phyloP scores from a whole-genome alignment of 2,329 filamentous ascomycete species.

The Lithohypha guttulata region DNA sequence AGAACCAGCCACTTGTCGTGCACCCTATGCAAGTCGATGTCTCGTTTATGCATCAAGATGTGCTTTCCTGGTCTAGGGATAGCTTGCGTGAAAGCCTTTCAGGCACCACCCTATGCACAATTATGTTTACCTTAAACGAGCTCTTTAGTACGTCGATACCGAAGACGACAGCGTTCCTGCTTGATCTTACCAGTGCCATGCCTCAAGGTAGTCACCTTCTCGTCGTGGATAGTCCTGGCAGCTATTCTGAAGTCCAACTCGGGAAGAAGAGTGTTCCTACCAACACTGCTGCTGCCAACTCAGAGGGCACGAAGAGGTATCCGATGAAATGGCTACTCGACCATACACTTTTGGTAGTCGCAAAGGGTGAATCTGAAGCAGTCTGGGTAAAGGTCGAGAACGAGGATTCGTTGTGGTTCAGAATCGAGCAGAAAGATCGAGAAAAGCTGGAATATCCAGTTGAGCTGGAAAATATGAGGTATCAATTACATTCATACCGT shows the following conservation, averaged over 20 bases:
- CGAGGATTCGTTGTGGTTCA: slow-evolving; percentile 77
- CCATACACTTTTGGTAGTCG: slow-evolving; percentile 55
- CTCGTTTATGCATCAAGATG: slow-evolving; percentile 40
- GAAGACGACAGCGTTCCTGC: slow-evolving; percentile 65
- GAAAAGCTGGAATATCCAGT: slow-evolving; percentile 63
- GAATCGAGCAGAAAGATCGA: slow-evolving; percentile 44
- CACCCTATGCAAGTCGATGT: slow-evolving; percentile 23
- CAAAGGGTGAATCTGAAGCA: slow-evolving; percentile 23
- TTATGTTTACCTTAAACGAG: slow-evolving; percentile 94
- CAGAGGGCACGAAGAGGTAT: slow-evolving; percentile 51
- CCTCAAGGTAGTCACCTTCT: slow-evolving; percentile 57
- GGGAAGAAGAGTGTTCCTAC: slow-evolving; percentile 33
- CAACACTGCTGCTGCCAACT: slow-evolving; percentile 4
- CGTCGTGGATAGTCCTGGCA: slow-evolving; percentile 86
- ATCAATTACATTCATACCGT: slow-evolving; percentile 76
- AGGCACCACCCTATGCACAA: slow-evolving; percentile 52
- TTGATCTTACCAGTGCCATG: slow-evolving; percentile 52
- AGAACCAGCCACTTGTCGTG: slow-evolving; percentile 15
- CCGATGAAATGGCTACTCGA: slow-evolving; percentile 92
- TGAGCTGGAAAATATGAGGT: slow-evolving; percentile 85
- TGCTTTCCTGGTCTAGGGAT: slow-evolving; percentile 29
- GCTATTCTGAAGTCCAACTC: slow-evolving; percentile 73
- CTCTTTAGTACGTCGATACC: slow-evolving; percentile 70
- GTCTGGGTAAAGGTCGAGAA: slow-evolving; percentile 64
- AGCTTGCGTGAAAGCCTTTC: neutral